A percentile compares a stretch with the other conserved stretches of the same genome.
phyloP scores from a whole-genome alignment of 2,329 filamentous ascomycete genomes.

The Talaromyces piceae region DNA sequence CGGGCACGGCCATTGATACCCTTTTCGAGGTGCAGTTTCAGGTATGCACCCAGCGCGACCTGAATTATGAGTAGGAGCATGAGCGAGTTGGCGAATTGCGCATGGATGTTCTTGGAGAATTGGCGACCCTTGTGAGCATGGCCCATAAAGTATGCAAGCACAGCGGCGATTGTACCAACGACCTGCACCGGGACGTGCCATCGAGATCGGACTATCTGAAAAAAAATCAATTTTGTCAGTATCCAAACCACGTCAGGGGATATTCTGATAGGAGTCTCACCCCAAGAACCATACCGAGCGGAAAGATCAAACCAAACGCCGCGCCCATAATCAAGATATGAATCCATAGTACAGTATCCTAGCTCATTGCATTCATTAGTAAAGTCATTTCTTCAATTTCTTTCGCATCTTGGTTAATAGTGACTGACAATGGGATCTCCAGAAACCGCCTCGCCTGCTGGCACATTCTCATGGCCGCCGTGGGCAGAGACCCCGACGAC shows the following conservation, averaged over 20 bases:
- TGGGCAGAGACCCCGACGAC: constrained; percentile 36
- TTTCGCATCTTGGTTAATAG: constrained; percentile 7
- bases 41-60: constrained; percentile 72
- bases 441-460: constrained; percentile 63
- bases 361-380: constrained; percentile 3
- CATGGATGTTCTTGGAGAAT: constrained; percentile 75
- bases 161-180: constrained; percentile 63
- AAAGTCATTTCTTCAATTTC: constrained; percentile 5
- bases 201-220: constrained; percentile 74
- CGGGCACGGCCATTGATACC: constrained; percentile 75
- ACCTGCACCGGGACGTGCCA: constrained; percentile 92
- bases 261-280: constrained; percentile 39
- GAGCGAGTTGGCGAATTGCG: constrained; percentile 68
- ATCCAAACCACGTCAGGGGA: constrained; percentile 6
- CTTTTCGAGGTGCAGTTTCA: constrained; percentile 80
- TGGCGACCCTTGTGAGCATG: constrained; percentile 84
- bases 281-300: constrained; percentile 89
- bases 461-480: constrained; percentile 53
- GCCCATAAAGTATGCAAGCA: constrained; percentile 83
- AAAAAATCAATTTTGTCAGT: neutral
- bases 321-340: constrained; percentile 86
- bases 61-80: constrained; percentile 74
- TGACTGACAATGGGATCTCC: constrained; percentile 61
- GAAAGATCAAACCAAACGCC: constrained; percentile 87
- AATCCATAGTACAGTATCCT: constrained; percentile 81